These are phyloP conservation scores for Brachypodium distachyon DNA, from an alignment of 202 grass and related monocot genomes.

Conservation along the genomic window DNA sequence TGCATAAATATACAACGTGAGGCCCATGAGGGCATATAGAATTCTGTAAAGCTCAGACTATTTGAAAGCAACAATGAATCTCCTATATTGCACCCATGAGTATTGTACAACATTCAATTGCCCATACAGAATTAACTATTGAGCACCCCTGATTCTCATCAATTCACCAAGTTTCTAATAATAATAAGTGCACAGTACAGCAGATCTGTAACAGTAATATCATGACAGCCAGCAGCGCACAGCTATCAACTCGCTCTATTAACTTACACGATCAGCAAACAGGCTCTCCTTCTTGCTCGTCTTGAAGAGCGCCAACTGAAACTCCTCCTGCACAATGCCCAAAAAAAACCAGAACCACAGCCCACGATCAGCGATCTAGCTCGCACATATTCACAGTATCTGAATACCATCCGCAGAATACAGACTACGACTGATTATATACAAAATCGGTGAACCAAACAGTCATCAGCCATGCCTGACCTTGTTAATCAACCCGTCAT, in stretches of 20 bases:
- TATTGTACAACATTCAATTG: background rate
- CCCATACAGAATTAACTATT: background rate
- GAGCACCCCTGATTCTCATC: background rate
- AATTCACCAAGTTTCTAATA: background rate
- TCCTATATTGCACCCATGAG: background rate
- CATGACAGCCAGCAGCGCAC: background rate
- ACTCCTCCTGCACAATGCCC: conserved; percentile 57
- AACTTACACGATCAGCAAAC: conserved; percentile 74
- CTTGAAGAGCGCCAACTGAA: conserved; percentile 84
- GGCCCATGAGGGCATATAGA: background rate
- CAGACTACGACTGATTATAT: background rate
- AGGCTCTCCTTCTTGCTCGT: conserved; percentile 93
- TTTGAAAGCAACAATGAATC: background rate
- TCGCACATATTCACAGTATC: background rate
- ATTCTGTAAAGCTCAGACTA: background rate
- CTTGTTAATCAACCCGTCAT: conserved; percentile 82
- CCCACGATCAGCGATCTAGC: background rate
- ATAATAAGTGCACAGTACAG: background rate
- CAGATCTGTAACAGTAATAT: background rate
- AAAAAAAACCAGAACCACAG: background rate
- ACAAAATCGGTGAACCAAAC: background rate
- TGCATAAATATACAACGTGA: background rate
- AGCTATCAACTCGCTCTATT: background rate
- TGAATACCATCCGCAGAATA: background rate
- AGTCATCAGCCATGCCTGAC: conserved; percentile 9